phyloP scores from a whole-genome alignment of 495 filamentous ascomycete genomes.

The Penicillium nucicola region DNA sequence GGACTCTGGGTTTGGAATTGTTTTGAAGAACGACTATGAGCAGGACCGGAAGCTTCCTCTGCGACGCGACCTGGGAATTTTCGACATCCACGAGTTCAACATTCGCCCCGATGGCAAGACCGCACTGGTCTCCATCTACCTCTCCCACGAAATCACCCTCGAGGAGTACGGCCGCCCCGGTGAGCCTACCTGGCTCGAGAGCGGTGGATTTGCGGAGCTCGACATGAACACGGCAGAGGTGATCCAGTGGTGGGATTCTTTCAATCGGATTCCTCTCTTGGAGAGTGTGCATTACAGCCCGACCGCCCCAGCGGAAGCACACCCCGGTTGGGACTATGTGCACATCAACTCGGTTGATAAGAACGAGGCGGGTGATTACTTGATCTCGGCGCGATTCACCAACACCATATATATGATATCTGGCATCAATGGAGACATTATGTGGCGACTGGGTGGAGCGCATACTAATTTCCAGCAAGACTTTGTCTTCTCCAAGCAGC shows the following conservation, averaged over 20 bases:
- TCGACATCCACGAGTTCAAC: constrained; percentile 48
- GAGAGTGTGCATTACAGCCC: constrained; percentile 24
- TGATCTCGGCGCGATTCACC: constrained; percentile 55
- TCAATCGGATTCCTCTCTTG: constrained; percentile 31
- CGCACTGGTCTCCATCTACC: constrained; percentile 43
- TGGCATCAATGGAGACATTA: constrained; percentile 50
- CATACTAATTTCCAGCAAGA: constrained; percentile 36
- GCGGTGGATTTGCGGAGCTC: constrained; percentile 39
- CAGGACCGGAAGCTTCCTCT: constrained; percentile 31
- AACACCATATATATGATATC: constrained; percentile 56
- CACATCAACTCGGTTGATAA: constrained; percentile 62
- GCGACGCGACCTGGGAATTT: constrained; percentile 27
- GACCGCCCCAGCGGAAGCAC: constrained; percentile 8
- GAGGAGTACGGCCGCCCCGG: constrained; percentile 30
- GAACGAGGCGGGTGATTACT: constrained; percentile 50
- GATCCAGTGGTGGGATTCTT: constrained; percentile 42
- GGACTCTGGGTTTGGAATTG: constrained; percentile 22
- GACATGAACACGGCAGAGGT: constrained; percentile 39
- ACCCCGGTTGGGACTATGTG: constrained; percentile 54
- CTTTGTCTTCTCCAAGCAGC: constrained; percentile 58
- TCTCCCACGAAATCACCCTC: constrained; percentile 36
- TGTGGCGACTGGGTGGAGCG: constrained; percentile 55
- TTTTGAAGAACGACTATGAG: constrained; percentile 28
- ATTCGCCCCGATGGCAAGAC: constrained; percentile 32
- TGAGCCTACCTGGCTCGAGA: constrained; percentile 29